Base-by-base conservation (phyloP, 1,284 basidiomycete species). In the Laetiporus sulphureus region DNA sequence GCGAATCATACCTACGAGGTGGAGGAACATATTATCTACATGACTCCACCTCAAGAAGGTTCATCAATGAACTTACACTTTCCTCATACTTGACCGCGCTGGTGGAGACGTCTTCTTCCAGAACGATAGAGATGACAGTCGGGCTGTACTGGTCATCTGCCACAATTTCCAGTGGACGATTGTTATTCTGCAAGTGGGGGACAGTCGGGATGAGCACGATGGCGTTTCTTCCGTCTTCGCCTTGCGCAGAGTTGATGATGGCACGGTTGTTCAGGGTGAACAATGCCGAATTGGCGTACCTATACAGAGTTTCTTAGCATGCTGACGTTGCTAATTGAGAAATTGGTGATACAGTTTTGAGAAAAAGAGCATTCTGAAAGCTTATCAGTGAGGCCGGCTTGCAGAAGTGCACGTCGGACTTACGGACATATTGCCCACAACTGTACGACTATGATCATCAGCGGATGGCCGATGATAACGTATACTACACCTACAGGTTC, bases 231-330 rank as follows among this genome's bases (percentile, higher is more conserved):
- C 25, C 25, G 25, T 27, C 25, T 8, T 27, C 25, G 13, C 13
- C 25, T 13, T 13, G 25, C 7, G 25, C n/a, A n/a, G n/a, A n/a
- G n/a, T n/a, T 27, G 7, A 40, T 32, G 20, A 40, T 16, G 7
- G 38, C 38, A 8, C 38, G 27, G 13, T 40, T 40, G 30, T 32
- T 40, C 18, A 40, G 31, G 12, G 29, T 22, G 3, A 40, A 21
- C 38, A 40, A 16, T 15, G 32, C 22, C 7, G 30, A 21, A n/a
- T 40, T 40, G 24, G 30, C 38, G 27, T 40, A 40, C 12, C 38
- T 40, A 16, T 7, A 24, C 15, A 15, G n/a, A 7, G 31, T n/a
- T n/a, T 32, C 13, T 10, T 18, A 19, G 19, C 2, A 8, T n/a
- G 4, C 11, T 7, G 15, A 24, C 16, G n/a, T 23, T 32, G 32